These are phyloP conservation scores for Oenanthe javanica DNA, from an alignment of 140 eudicot genomes.

Conservation along the genomic window DNA sequence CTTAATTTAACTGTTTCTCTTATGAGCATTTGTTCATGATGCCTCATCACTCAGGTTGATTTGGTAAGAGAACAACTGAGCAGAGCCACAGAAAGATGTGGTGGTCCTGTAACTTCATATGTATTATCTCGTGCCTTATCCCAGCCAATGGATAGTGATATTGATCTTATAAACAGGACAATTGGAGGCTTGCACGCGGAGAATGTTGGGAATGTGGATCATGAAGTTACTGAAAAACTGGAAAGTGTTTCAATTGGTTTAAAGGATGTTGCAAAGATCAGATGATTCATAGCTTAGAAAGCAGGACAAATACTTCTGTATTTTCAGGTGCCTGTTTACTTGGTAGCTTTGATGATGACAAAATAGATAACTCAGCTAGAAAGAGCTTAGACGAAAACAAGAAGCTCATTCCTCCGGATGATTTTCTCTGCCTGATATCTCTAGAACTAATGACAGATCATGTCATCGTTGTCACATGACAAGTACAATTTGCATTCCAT, in stretches of 20 bases:
- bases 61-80: conserved; percentile 71
- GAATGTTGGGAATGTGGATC: conserved; percentile 32
- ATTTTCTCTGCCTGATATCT: conserved; percentile 79
- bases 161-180: conserved; percentile 21
- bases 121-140: conserved; percentile 29
- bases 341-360: conserved; percentile 24
- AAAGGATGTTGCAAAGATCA: conserved; percentile 26
- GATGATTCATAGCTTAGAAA: conserved; percentile 20
- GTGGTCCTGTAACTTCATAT: conserved; percentile 31
- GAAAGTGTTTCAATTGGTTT: conserved; percentile 19
- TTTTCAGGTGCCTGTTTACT: conserved; percentile 21
- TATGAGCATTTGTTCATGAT: conserved; percentile 6
- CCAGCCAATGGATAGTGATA: conserved; percentile 41
- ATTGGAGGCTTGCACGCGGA: conserved; percentile 31
- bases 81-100: conserved; percentile 61
- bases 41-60: conserved; percentile 38
- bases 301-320: conserved; percentile 18
- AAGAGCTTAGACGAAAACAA: conserved; percentile 38
- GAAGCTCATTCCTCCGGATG: conserved; percentile 62
- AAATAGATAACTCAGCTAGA: conserved; percentile 10
- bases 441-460: conserved; percentile 90
- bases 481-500: conserved; percentile 35
- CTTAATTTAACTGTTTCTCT: neutral
- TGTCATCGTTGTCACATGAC: conserved; percentile 91
- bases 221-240: conserved; percentile 30